These are phyloP conservation scores for Citrus hindsii DNA, from an alignment of 345 rosid species.

Conservation along the genomic window DNA sequence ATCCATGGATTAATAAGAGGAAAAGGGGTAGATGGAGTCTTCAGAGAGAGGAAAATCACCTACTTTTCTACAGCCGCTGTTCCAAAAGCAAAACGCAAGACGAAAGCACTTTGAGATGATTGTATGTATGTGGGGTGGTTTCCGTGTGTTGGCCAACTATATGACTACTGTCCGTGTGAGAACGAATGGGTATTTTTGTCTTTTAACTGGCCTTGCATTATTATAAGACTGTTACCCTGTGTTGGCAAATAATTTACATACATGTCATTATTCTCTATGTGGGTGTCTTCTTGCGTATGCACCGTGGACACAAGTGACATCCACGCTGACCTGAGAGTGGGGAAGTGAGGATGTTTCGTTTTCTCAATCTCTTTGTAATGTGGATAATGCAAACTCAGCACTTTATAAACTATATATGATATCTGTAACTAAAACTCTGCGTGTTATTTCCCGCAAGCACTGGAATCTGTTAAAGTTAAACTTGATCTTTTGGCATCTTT, in stretches of 20 bases:
- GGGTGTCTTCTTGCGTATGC: constrained; percentile 1
- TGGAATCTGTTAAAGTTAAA: too few species aligned
- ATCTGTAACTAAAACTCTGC: too few species aligned
- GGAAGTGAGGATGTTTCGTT: constrained; percentile 8
- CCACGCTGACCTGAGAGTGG: constrained; percentile 11
- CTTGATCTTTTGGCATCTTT: too few species aligned
- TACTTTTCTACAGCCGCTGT: constrained; percentile 18
- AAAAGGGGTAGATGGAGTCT: constrained; percentile 8
- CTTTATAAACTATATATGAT: too few species aligned
- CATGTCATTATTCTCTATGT: not conserved
- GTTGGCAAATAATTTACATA: not conserved
- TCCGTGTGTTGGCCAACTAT: constrained; percentile 23
- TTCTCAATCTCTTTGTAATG: not conserved
- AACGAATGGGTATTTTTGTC: constrained; percentile 20
- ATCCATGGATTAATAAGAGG: constrained; percentile 32
- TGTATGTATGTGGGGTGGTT: not conserved
- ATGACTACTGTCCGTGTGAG: not conserved
- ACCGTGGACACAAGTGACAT: constrained; percentile 6
- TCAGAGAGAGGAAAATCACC: constrained; percentile 21
- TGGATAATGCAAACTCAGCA: too few species aligned
- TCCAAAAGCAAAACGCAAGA: constrained; percentile 15
- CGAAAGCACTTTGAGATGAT: not conserved
- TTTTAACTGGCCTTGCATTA: not conserved
- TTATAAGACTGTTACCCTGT: not conserved
- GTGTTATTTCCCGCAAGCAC: too few species aligned